These are phyloP conservation scores for Lepidium aucheri DNA, from an alignment of 345 rosid species.

Conservation along the genomic window DNA sequence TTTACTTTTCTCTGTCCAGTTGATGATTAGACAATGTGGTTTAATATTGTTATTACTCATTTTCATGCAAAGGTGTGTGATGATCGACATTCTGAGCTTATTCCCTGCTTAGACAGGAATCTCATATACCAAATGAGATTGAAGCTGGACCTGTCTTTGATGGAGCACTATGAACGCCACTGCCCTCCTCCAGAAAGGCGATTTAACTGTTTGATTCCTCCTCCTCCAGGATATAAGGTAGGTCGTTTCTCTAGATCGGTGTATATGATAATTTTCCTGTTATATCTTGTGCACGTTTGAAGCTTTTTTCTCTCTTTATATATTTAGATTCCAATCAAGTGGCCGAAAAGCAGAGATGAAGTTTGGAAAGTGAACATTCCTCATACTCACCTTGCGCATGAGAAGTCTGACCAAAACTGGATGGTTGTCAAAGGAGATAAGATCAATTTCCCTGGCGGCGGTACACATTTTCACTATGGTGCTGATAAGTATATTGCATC, in stretches of 20 bases:
- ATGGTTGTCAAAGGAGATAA: constrained; percentile 96
- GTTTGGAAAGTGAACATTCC: constrained; percentile 99
- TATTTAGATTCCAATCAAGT: constrained; percentile 81
- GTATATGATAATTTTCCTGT: neutral
- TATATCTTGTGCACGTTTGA: neutral
- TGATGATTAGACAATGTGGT: neutral
- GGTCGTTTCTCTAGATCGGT: neutral
- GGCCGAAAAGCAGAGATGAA: constrained; percentile 98
- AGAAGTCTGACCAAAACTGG: constrained; percentile 99
- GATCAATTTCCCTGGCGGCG: constrained; percentile 95
- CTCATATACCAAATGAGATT: constrained; percentile 85
- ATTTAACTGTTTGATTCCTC: constrained; percentile 95
- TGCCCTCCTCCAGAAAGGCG: constrained; percentile 93
- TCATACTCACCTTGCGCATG: constrained; percentile 96
- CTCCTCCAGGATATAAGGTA: constrained; percentile 93
- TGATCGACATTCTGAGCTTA: constrained; percentile 84
- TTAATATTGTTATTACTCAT: neutral
- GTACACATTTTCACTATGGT: constrained; percentile 98
- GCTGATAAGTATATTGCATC: constrained; percentile 95
- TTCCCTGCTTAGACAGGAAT: constrained; percentile 90
- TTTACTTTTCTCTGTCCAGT: neutral
- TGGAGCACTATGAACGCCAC: constrained; percentile 99
- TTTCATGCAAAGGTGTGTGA: constrained; percentile 69
- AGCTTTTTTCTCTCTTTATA: neutral
- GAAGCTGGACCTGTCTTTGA: constrained; percentile 85